phyloP scores from a whole-genome alignment of 116 monocot genomes.

The Phalaenopsis hybrid region DNA sequence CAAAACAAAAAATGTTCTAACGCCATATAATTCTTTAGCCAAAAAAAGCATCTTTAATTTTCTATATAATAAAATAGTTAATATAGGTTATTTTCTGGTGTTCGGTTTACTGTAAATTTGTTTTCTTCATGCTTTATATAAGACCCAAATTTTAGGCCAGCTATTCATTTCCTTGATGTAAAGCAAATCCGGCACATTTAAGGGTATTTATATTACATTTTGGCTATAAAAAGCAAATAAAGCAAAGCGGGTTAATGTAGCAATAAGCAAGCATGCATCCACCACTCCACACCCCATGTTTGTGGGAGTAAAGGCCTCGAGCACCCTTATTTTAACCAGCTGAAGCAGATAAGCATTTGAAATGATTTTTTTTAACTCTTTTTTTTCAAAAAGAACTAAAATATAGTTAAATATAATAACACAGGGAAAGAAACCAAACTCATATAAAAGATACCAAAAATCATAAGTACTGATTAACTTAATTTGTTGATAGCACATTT shows the following conservation, averaged over 20 bases:
- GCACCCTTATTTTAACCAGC: neutral
- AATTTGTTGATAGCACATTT: neutral
- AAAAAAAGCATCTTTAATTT: neutral
- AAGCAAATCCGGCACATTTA: neutral
- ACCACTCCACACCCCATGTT: neutral
- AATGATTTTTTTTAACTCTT: neutral
- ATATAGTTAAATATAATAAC: neutral
- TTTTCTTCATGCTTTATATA: neutral
- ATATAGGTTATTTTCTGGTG: neutral
- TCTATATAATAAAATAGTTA: neutral
- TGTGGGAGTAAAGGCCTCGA: neutral
- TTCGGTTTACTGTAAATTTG: neutral
- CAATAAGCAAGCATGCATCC: neutral
- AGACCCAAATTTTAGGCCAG: neutral
- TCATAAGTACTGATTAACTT: neutral
- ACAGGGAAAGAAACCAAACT: neutral
- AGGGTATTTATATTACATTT: neutral
- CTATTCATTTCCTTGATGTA: neutral
- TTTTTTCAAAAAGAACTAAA: neutral
- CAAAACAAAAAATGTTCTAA: neutral
- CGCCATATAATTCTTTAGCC: neutral
- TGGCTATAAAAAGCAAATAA: too few species aligned
- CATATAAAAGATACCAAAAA: neutral
- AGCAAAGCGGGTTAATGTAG: neutral
- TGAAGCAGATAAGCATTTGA: neutral